Percentiles rank a stretch among this genome's conserved stretches.
Conservation (phyloP, 768 basidiomycete species). For the Lentinula detonsa region DNA sequence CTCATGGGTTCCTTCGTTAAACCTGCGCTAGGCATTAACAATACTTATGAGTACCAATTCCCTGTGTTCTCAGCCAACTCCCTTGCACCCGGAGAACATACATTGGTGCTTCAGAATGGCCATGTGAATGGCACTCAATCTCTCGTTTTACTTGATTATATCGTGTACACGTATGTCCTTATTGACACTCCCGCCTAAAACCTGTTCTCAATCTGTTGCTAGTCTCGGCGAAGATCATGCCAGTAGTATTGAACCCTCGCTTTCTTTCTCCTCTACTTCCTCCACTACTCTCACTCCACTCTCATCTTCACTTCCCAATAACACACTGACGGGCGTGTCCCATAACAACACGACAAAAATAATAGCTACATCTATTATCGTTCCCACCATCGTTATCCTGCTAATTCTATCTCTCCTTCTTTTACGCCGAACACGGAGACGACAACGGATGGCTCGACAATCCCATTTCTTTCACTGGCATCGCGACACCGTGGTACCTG, state of each 20-base stretch:
- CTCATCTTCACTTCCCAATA: not conserved
- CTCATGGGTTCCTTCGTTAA: conserved; percentile 14
- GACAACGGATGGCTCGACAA: not conserved
- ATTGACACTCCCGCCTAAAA: not conserved
- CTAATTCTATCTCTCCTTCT: not conserved
- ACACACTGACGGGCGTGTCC: not conserved
- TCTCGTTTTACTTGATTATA: conserved; percentile 30
- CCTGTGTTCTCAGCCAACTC: conserved; percentile 25
- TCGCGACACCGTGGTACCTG: not conserved
- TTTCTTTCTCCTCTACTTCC: not conserved
- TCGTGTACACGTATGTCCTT: conserved; percentile 29
- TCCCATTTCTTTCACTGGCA: not conserved
- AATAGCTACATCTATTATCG: not conserved
- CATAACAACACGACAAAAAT: not conserved
- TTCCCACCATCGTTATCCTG: not conserved
- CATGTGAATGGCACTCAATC: conserved; percentile 19
- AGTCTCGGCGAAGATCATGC: not conserved
- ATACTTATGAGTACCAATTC: conserved; percentile 24
- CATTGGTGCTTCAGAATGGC: conserved; percentile 27
- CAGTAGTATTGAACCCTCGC: not conserved
- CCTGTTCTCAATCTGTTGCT: not conserved
- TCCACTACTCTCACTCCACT: not conserved
- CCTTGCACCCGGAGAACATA: conserved; percentile 22
- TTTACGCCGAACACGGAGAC: not conserved
- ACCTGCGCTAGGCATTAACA: conserved; percentile 9